A percentile compares a stretch with the other conserved stretches of the same genome.
Conservation (phyloP, 495 filamentous ascomycete genomes). For the Tuber melanosporum region DNA sequence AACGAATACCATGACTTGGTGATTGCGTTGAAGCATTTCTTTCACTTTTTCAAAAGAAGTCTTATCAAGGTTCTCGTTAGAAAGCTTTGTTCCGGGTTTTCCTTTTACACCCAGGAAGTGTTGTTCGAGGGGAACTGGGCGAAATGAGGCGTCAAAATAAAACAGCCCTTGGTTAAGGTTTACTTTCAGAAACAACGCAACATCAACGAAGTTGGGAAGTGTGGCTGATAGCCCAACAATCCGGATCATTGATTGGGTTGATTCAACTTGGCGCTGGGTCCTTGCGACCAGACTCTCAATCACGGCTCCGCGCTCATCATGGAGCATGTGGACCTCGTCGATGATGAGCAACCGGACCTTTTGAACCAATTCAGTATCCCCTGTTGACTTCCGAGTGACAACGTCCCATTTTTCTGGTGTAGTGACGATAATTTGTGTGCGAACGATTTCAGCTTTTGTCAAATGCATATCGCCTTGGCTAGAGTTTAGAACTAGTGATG, state of each 20-base stretch:
- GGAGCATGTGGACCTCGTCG: conserved; percentile 99
- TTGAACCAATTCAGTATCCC: conserved; percentile 94
- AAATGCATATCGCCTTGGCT: conserved; percentile 79
- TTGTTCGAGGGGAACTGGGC: conserved; percentile 92
- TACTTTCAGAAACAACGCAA: conserved; percentile 92
- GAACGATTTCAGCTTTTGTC: conserved; percentile 89
- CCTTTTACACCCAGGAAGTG: conserved; percentile 96
- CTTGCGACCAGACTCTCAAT: conserved; percentile 90
- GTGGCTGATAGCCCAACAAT: conserved; percentile 94
- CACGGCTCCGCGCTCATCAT: conserved; percentile 93
- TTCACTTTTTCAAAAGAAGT: conserved; percentile 90
- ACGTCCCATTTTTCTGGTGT: conserved; percentile 99
- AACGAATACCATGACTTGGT: conserved; percentile 99
- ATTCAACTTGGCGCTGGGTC: conserved; percentile 93
- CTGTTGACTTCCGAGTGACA: conserved; percentile 90
- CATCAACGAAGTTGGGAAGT: conserved; percentile 90
- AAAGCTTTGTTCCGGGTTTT: conserved; percentile 69
- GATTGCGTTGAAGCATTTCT: conserved; percentile 76
- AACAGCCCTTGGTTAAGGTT: conserved; percentile 90
- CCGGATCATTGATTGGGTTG: conserved; percentile 92
- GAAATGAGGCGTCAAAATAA: conserved; percentile 93
- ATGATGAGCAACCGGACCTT: conserved; percentile 96
- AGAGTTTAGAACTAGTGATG: conserved; percentile 3
- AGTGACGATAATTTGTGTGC: conserved; percentile 96
- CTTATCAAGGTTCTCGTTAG: conserved; percentile 78